Evolutionary conservation across 768 basidiomycete genomes (phyloP), one percentile per base, ranked within the genome.

Genomic region (Leccinum longicurvipes): DNA sequence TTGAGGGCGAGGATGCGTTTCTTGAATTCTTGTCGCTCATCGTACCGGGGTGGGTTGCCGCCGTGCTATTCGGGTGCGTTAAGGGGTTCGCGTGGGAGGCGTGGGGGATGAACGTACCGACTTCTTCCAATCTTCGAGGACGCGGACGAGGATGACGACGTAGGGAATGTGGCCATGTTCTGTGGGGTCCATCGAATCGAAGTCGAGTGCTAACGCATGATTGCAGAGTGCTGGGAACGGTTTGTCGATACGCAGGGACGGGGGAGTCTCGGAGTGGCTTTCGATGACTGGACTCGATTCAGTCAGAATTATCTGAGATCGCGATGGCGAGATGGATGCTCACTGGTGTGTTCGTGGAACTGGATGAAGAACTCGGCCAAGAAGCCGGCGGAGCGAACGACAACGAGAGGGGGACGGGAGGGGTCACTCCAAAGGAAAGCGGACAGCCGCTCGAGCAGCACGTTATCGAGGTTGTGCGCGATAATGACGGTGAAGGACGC

Each of bases 121-220:
- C 58, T 77, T 78, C 72, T 88, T 92, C 93, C 94, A 98, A 28
- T 87, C 81, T 54, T 92, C 86, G 7, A 94, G 67, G 1, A 82
- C 86, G 17, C 86, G 86, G 36, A 98, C 87, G 36, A 98, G 84
- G 56, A 98, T 87, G 55, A 93, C 76, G 47, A 96, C 86, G 63
- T 91, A 97, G 0, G 97, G 95, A 31, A 98, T 76, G 68, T 99
- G 96, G 0, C 82, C 82, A 66, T 97, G 93, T 51, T 93, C 89
- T 12, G 90, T 94, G 21, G 85, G 82, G 68, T 98, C 94, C 83
- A 98, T 84, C 24, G 76, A 75, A 17, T 80, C 79, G 56, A 94
- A 81, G 60, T 97, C 86, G 49, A 96, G 76, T 0, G 81, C 77
- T 14, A 80, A 67, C 0, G 93, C 84, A 69, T 90, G 86, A 50